Evolutionary conservation across 2,329 filamentous ascomycete species (phyloP), one percentile per base, ranked within the genome.

Genomic region (Colletotrichum coccodes): DNA sequence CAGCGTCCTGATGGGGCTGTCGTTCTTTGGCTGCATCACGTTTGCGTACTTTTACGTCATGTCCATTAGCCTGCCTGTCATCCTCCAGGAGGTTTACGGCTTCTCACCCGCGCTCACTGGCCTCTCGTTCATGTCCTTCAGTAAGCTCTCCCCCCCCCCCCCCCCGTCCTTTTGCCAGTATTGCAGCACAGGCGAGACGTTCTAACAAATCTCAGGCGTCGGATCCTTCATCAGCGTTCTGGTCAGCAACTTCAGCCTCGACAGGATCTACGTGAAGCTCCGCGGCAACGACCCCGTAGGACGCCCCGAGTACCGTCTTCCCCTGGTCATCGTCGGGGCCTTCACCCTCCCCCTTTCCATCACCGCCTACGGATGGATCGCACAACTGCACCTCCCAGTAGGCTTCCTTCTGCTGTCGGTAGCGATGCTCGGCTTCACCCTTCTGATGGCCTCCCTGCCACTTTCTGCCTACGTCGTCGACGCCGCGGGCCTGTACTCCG

Each of bases 381-480:
- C 85, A 0, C 75, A 87, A 69, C 69, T 80, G 5, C 77, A 68
- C 0, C 76, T 85, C 4, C 83, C 84, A 0, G 75, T 87, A 0
- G 62, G 78, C 0, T 28, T 84, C 0, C 74, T 89, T 21, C 76
- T 90, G 0, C 32, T 83, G 0, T 75, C 80, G 0, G 80, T 86
- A 0, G 80, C 74, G 3, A n/a, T 85, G 1, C 75, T 87, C 6
- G 87, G 87, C 12, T 74, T 79, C 23, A 78, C 81, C 5, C 75
- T 87, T 2, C 77, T 85, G 56, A 74, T 89, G 2, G 79, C 79
- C 4, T 78, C 84, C 53, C 74, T 90, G 23, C 86, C 87, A 0
- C 64, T 89, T 2, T 84, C 83, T 64, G 82, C 86, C 0, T 90
- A 89, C 70, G 81, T 89, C 0, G 87, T 89, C 2, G 87, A 90